phyloP scores from a whole-genome alignment of 164 flowering plant species.

The Platanus orientalis region DNA sequence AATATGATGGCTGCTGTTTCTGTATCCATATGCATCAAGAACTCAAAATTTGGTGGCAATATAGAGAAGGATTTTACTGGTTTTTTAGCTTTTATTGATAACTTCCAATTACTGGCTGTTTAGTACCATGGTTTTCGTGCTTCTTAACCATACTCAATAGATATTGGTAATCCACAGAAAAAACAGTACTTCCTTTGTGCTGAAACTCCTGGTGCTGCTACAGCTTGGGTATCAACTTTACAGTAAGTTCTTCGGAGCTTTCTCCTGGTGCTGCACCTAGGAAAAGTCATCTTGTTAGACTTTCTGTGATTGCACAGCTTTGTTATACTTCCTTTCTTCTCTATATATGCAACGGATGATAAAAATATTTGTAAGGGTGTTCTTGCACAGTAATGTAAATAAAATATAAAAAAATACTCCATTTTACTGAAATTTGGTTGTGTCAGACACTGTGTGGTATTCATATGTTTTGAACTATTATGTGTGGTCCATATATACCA shows the following conservation, averaged over 20 bases:
- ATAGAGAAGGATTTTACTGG: not conserved
- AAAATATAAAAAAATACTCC: too few relatives aligned
- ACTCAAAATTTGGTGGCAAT: not conserved
- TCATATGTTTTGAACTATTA: too few relatives aligned
- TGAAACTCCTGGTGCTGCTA: conserved; percentile 97
- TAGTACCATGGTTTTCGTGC: conserved; percentile 2
- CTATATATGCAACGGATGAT: not conserved
- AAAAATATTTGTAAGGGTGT: not conserved
- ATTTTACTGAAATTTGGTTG: too few relatives aligned
- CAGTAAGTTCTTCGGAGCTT: conserved; percentile 56
- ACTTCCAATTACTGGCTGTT: too few relatives aligned
- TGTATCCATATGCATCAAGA: conserved; percentile 61
- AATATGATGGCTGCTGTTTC: conserved; percentile 96
- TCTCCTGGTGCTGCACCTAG: not conserved
- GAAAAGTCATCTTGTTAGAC: not conserved
- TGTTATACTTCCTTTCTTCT: not conserved
- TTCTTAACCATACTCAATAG: conserved; percentile 50
- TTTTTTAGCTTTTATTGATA: too few relatives aligned
- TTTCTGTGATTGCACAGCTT: not conserved
- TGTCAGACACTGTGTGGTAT: too few relatives aligned
- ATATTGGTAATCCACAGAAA: conserved; percentile 94
- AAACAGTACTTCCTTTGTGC: conserved; percentile 93
- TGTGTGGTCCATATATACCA: too few relatives aligned
- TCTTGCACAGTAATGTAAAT: not conserved
- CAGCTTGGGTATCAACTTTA: conserved; percentile 96